Conservation (phyloP, 2,329 filamentous ascomycete species). For the Pleoardoris graminearum region DNA sequence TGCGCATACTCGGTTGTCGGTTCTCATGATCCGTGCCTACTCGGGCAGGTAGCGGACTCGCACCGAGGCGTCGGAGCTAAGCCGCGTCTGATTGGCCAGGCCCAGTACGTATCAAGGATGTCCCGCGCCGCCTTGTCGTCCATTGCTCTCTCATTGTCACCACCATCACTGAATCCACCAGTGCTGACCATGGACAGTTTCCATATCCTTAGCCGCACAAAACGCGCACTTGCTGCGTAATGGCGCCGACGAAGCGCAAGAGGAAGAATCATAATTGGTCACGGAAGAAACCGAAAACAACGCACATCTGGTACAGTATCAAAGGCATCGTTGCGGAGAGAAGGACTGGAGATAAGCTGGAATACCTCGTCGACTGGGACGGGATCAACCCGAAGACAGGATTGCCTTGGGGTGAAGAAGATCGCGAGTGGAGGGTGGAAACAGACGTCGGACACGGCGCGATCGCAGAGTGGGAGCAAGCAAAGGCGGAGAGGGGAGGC, state of each 20-base stretch:
- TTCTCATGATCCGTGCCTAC: no score
- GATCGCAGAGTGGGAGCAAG: background rate
- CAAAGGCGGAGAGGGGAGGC: background rate
- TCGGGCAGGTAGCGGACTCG: no score
- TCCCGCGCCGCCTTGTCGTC: background rate
- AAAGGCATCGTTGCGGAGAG: background rate
- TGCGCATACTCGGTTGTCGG: no score
- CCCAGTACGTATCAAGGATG: no score
- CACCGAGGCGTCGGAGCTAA: no score
- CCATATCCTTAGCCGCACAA: background rate
- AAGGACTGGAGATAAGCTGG: background rate
- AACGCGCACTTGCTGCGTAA: background rate
- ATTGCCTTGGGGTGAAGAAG: background rate
- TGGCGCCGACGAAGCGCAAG: conserved; percentile 1
- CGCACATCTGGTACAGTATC: background rate
- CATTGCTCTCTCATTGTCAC: background rate
- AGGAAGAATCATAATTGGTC: background rate
- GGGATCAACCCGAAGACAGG: background rate
- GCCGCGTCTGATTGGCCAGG: background rate
- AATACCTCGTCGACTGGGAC: background rate
- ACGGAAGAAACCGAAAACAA: background rate
- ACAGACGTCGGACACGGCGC: background rate
- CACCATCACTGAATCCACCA: background rate
- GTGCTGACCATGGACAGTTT: conserved; percentile 2
- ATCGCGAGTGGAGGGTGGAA: background rate